Evolutionary conservation across 202 grass and related monocot species (phyloP), one percentile per base, ranked within the genome.

Genomic region (Bolboschoenoplectus hybrid): DNA sequence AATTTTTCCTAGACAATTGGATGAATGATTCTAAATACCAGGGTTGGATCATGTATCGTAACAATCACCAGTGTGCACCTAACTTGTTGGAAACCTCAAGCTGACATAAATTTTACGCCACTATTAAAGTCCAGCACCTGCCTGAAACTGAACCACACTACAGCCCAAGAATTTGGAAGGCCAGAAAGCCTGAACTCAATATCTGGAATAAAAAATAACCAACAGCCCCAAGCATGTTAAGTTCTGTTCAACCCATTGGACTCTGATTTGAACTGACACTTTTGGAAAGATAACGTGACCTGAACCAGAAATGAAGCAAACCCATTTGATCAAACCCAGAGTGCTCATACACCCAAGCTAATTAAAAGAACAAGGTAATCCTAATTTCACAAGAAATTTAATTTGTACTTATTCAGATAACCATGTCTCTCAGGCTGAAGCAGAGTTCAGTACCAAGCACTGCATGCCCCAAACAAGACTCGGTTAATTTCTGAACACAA

Each of bases 321-420:
- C 51, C 67, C 41, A 70, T n/a, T 70, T 8, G 6, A 45, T 14
- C 5, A 13, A 70, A 45, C 16, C 6, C 2, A 45, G 3, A 45
- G 67, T 12, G 41, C 67, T 57, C 72, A 2, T 79, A 17, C 39
- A 79, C 32, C 43, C 43, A 46, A 72, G 66, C 38, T 68, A 40
- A 10, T 14, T 40, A 36, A 47, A 72, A 20, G 17, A 46, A 72
- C 68, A 79, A 79, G 51, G 41, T 11, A 56, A 58, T 6, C 35
- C 14, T 36, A 56, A 5, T 57, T 55, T 58, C 46, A 58, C 51
- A 79, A 79, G 34, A 79, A 75, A 79, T 41, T 73, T 26, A 26
- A 26, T 26, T 58, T 58, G 51, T 41, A 58, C 3, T 17, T 78
- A 35, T 36, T 77, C 74, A 40, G 13, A 34, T 50, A 75, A 75